Evolutionary conservation across 768 basidiomycete genomes (phyloP).

Genomic region (Termitomyces sp.): DNA sequence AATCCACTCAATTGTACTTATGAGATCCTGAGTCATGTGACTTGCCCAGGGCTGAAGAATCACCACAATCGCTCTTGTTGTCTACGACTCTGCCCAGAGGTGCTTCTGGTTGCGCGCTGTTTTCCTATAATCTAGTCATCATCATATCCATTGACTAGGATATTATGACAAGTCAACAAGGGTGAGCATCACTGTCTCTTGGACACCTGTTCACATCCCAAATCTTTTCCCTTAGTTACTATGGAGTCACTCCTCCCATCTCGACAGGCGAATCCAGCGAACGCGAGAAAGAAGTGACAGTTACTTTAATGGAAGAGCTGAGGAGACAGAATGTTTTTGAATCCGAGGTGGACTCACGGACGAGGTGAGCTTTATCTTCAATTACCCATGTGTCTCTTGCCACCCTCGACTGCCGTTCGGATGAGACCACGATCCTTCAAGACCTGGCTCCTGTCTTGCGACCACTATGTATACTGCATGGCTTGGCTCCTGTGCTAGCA

Average conservation of each 20-base stretch:
- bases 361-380: constrained; percentile 55
- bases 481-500: constrained; percentile 1
- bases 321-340: constrained; percentile 84
- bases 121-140: neutral
- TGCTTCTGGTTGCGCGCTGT: neutral
- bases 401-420: constrained; percentile 3
- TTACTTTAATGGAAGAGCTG: constrained; percentile 87
- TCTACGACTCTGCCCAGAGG: constrained; percentile 4
- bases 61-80: constrained; percentile 6
- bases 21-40: constrained; percentile 7
- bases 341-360: constrained; percentile 80
- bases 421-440: constrained; percentile 9
- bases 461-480: neutral
- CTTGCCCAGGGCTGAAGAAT: constrained; percentile 14
- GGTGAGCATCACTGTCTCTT: constrained; percentile 22
- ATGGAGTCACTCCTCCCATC: constrained; percentile 86
- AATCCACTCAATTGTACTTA: no score
- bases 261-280: constrained; percentile 68
- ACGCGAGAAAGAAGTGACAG: constrained; percentile 78
- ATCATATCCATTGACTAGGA: neutral
- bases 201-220: neutral
- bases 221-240: constrained; percentile 41
- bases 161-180: constrained; percentile 11
- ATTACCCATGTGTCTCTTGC: constrained; percentile 5
- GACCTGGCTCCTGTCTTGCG: constrained; percentile 1